Evolutionary conservation across 371 early-diverging fungal genomes (phyloP).

Genomic region (Smittium culicis): DNA sequence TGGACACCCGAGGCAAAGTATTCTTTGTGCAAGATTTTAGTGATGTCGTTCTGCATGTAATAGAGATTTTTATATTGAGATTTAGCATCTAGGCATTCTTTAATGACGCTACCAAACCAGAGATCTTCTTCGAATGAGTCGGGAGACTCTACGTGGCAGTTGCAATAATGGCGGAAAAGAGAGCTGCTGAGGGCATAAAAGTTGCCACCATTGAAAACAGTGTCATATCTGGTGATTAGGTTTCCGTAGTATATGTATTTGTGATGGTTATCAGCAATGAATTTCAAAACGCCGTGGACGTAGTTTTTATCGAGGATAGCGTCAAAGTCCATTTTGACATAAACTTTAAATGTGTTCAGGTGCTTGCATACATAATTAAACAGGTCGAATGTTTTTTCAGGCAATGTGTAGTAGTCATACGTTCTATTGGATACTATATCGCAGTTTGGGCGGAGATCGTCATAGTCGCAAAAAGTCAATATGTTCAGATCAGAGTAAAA

Average conservation of each 20-base stretch:
- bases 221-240: background rate
- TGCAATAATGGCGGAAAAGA: background rate
- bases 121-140: background rate
- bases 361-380: background rate
- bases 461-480: background rate
- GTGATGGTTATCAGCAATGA: background rate
- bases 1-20: background rate
- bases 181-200: background rate
- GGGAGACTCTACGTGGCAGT: background rate
- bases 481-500: constrained; percentile 6
- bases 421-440: background rate
- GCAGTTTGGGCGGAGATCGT: background rate
- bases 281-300: background rate
- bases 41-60: background rate
- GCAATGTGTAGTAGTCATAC: background rate
- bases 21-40: constrained; percentile 6
- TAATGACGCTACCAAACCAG: background rate
- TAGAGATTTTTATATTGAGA: background rate
- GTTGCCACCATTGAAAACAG: constrained; percentile 2
- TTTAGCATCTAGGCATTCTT: background rate
- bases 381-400: background rate
- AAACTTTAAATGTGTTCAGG: background rate
- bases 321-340: constrained; percentile 7
- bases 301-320: background rate
- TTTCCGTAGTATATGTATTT: constrained; percentile 3